phyloP scores from a whole-genome alignment of 208 protist genomes.

The Leishmania amazonensis region DNA sequence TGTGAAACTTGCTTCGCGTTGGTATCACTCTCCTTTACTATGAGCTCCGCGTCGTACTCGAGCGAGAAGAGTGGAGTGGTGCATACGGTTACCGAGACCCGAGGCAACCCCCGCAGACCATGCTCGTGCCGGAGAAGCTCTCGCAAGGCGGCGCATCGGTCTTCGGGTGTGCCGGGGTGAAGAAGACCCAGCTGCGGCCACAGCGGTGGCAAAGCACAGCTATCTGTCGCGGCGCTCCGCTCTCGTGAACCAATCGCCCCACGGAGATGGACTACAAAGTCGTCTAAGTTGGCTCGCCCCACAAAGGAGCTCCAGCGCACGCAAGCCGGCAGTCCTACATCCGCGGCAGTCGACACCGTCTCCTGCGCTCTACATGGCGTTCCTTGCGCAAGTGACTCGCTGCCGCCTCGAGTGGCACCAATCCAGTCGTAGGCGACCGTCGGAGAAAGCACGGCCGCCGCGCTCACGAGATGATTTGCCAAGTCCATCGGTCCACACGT shows the following conservation, averaged over 20 bases:
- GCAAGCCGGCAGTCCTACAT: not conserved
- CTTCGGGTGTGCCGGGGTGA: not conserved
- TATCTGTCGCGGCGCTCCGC: not conserved
- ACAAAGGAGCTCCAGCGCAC: conserved; percentile 16
- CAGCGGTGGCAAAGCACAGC: conserved; percentile 18
- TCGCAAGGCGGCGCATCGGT: not conserved
- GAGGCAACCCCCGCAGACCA: conserved; percentile 8
- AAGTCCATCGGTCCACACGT: conserved; percentile 1
- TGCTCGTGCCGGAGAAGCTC: conserved; percentile 12
- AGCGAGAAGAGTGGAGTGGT: not conserved
- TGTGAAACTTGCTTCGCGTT: not conserved
- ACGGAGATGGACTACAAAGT: not conserved
- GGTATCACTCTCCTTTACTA: not conserved
- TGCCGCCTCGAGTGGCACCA: conserved; percentile 2
- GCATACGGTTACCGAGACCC: not conserved
- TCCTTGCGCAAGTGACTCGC: not conserved
- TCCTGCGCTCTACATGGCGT: not conserved
- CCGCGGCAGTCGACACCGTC: not conserved
- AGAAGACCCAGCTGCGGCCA: conserved; percentile 14
- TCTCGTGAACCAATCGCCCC: not conserved
- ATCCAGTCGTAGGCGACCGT: conserved; percentile 30
- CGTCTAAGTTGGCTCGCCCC: conserved; percentile 5
- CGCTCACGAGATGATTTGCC: conserved; percentile 1
- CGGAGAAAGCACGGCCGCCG: conserved; percentile 15
- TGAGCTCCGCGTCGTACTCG: conserved; percentile 11